Percentiles rank a stretch among this genome's conserved stretches.
Evolutionary conservation across 495 filamentous ascomycete genomes (phyloP).

Genomic region (Trichoderma orchidacearum): DNA sequence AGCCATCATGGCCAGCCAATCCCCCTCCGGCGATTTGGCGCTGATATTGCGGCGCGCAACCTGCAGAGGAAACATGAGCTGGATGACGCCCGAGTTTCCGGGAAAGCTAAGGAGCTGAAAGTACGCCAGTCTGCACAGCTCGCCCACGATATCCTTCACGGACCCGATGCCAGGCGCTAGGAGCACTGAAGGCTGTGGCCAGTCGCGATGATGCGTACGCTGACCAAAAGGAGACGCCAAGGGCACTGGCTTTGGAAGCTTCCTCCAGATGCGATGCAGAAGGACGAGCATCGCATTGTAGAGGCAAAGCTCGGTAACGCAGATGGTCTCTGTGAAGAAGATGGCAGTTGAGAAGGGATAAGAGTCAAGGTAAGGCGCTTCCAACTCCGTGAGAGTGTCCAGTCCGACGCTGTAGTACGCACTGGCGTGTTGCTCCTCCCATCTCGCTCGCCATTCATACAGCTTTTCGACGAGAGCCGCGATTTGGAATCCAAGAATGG

Average conservation of each 20-base stretch:
- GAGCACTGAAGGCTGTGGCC: not conserved
- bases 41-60: not conserved
- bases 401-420: not conserved
- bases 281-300: not conserved
- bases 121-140: not conserved
- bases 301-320: not conserved
- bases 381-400: not conserved
- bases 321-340: not conserved
- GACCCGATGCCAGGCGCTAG: not conserved
- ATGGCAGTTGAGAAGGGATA: not conserved
- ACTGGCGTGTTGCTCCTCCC: not conserved
- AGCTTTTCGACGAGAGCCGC: not conserved
- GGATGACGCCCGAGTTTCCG: not conserved
- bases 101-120: not conserved
- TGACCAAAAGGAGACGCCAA: not conserved
- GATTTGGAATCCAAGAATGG: not conserved
- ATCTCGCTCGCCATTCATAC: not conserved
- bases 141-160: not conserved
- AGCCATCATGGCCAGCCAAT: not conserved
- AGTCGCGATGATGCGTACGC: not conserved
- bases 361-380: not conserved
- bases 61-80: not conserved
- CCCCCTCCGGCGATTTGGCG: not conserved
- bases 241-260: not conserved
- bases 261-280: not conserved